Evolutionary conservation across 2,329 filamentous ascomycete species (phyloP).

Genomic region (Paecilomyces sp.): DNA sequence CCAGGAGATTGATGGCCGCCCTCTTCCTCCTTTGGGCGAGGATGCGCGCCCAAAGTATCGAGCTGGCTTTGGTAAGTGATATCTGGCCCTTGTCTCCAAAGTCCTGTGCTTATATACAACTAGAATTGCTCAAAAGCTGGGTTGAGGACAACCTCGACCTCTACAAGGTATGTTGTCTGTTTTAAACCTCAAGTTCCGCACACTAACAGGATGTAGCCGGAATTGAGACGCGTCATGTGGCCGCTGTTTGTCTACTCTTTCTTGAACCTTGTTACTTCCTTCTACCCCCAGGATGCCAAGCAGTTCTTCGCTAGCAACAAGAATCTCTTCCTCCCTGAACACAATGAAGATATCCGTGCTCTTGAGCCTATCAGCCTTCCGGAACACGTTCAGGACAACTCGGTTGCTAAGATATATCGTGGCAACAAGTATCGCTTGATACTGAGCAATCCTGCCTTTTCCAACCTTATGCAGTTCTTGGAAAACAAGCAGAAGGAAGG

Average conservation of each 20-base stretch:
- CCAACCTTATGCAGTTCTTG: constrained; percentile 77
- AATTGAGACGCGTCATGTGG: constrained; percentile 83
- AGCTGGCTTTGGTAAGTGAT: constrained; percentile 55
- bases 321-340: constrained; percentile 64
- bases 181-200: not conserved
- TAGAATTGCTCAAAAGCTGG: constrained; percentile 66
- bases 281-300: constrained; percentile 64
- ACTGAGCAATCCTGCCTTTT: constrained; percentile 77
- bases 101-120: constrained; percentile 5
- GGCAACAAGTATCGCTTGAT: constrained; percentile 85
- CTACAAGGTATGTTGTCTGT: constrained; percentile 61
- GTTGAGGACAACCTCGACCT: constrained; percentile 88
- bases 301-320: constrained; percentile 65
- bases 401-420: constrained; percentile 71
- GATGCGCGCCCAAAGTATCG: constrained; percentile 73
- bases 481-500: constrained; percentile 80
- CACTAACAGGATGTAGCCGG: constrained; percentile 51
- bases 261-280: constrained; percentile 67
- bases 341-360: constrained; percentile 70
- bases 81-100: constrained; percentile 3
- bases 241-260: constrained; percentile 92
- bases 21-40: constrained; percentile 58
- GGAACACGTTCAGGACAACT: constrained; percentile 69
- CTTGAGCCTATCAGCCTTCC: constrained; percentile 69
- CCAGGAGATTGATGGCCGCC: constrained; percentile 71